Percentiles rank a stretch among this genome's conserved stretches.
Evolutionary conservation across 1,139 yeast genomes (phyloP).

Genomic region (Suhomyces coccinellae): DNA sequence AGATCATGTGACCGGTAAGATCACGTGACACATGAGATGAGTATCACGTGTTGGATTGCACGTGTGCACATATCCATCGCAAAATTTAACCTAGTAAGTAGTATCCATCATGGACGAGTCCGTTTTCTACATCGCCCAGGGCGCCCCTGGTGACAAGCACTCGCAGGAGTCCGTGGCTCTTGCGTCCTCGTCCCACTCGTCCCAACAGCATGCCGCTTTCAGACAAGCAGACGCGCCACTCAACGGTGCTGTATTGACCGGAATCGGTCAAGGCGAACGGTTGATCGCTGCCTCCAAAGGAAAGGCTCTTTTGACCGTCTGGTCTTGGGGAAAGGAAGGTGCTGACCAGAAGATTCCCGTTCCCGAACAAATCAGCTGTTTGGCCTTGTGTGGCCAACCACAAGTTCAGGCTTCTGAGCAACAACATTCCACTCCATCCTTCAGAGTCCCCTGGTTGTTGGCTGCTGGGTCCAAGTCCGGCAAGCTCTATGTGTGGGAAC

Average conservation of each 20-base stretch:
- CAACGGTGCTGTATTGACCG: constrained; percentile 49
- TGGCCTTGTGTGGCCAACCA: constrained; percentile 50
- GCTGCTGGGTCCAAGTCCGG: constrained; percentile 76
- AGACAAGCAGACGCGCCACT: constrained; percentile 54
- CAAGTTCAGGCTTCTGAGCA: constrained; percentile 5
- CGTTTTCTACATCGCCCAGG: constrained; percentile 54
- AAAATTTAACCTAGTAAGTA: not conserved
- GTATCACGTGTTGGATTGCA: not conserved
- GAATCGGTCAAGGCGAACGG: constrained; percentile 44
- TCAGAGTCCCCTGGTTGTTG: constrained; percentile 64
- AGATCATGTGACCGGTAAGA: not conserved
- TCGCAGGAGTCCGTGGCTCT: constrained; percentile 51
- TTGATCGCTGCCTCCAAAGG: constrained; percentile 63
- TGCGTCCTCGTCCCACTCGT: constrained; percentile 51
- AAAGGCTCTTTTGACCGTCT: constrained; percentile 75
- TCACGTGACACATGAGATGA: not conserved
- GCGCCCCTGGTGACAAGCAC: constrained; percentile 48
- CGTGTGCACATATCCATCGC: not conserved
- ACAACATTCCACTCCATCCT: constrained; percentile 26
- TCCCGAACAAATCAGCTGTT: constrained; percentile 72
- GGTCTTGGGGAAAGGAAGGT: constrained; percentile 75
- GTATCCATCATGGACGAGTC: constrained; percentile 55
- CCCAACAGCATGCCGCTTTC: constrained; percentile 51
- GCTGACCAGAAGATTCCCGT: constrained; percentile 82
- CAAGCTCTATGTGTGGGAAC: constrained; percentile 80